Conservation (phyloP, 208 protist genomes). For the Crithidia acanthocephali region DNA sequence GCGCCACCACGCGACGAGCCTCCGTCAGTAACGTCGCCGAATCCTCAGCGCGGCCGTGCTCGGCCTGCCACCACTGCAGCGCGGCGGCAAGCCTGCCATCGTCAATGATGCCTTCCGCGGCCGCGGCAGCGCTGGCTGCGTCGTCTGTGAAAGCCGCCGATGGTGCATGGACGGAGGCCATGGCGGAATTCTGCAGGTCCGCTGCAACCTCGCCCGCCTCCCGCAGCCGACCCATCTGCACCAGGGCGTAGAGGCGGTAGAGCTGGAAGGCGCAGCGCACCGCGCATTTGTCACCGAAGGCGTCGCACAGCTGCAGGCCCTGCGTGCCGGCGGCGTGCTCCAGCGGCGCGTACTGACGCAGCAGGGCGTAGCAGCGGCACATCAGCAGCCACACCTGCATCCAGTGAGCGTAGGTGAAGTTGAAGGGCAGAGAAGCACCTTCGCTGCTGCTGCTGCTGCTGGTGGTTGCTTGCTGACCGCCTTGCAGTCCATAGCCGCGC, state of each 20-base stretch:
- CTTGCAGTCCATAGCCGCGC: slow-evolving; percentile 6
- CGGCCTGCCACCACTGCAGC: slow-evolving; percentile 28
- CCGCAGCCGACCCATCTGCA: slow-evolving; percentile 29
- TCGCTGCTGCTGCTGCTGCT: neutral
- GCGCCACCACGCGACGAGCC: neutral
- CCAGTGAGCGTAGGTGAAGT: slow-evolving; percentile 27
- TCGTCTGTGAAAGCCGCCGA: neutral
- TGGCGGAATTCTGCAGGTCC: slow-evolving; percentile 1
- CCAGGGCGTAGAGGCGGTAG: slow-evolving; percentile 31
- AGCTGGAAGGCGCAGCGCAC: slow-evolving; percentile 13
- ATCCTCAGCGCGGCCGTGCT: neutral
- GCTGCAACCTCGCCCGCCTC: slow-evolving; percentile 17
- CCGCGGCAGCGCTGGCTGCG: neutral
- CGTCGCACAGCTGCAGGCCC: slow-evolving; percentile 22
- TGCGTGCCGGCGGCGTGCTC: slow-evolving; percentile 28
- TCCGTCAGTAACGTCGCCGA: neutral
- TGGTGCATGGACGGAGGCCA: neutral
- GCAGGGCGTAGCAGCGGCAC: slow-evolving; percentile 31
- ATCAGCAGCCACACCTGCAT: slow-evolving; percentile 31
- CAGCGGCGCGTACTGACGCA: slow-evolving; percentile 24
- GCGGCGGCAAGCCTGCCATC: slow-evolving; percentile 16
- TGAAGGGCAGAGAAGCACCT: neutral
- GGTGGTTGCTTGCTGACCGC: neutral
- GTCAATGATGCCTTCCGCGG: slow-evolving; percentile 13
- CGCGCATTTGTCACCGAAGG: slow-evolving; percentile 15